Conservation (phyloP, 1,284 basidiomycete species). For the Erythrobasidium hasegawianum region DNA sequence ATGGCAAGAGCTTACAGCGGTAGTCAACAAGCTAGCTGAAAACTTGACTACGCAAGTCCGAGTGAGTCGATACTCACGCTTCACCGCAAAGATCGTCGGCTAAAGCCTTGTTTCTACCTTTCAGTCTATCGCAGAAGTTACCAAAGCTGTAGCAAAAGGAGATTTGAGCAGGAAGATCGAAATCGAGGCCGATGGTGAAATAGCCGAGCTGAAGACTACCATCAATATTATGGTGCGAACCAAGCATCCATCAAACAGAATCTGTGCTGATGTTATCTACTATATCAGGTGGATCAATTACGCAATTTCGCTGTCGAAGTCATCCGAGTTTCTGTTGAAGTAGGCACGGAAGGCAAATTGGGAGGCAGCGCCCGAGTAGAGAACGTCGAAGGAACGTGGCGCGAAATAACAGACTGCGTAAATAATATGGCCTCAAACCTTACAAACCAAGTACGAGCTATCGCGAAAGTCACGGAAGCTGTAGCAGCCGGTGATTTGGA, state of each 20-base stretch:
- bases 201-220: conserved; percentile 83
- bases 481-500: conserved; percentile 88
- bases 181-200: conserved; percentile 95
- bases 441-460: conserved; percentile 78
- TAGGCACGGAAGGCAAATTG: conserved; percentile 51
- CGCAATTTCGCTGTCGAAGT: conserved; percentile 92
- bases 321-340: conserved; percentile 71
- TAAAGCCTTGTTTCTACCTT: not conserved
- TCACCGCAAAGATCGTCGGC: not conserved
- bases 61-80: not conserved
- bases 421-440: conserved; percentile 88
- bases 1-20: conserved; percentile 32
- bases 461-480: conserved; percentile 91
- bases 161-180: conserved; percentile 85
- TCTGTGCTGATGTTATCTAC: not conserved
- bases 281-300: conserved; percentile 63
- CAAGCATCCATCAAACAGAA: not conserved
- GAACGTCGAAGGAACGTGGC: conserved; percentile 77
- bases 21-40: conserved; percentile 71
- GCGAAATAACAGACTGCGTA: conserved; percentile 37
- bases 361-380: conserved; percentile 89
- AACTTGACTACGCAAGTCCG: conserved; percentile 90
- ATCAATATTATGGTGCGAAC: conserved; percentile 85
- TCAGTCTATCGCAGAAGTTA: conserved; percentile 75
- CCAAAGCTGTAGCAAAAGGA: conserved; percentile 93